These are phyloP conservation scores for Rutstroemia sydowiana DNA, from an alignment of 2,329 filamentous ascomycete genomes.

Conservation along the genomic window DNA sequence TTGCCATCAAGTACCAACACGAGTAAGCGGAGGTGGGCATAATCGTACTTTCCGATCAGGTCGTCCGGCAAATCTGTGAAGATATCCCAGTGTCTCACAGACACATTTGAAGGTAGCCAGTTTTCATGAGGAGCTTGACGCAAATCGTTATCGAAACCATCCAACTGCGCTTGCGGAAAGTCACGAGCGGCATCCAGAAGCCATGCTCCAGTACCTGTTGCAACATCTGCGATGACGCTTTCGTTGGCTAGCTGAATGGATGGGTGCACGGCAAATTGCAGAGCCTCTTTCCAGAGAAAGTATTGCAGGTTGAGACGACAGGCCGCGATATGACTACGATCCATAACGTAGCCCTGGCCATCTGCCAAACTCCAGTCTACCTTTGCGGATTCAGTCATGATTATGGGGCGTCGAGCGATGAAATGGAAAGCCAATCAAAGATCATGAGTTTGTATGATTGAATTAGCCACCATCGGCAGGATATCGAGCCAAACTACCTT, in stretches of 20 bases:
- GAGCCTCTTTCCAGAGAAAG: conserved; percentile 2
- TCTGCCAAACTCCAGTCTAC: conserved; percentile 1
- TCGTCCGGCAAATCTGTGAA: neutral
- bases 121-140: neutral
- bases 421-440: too few species aligned
- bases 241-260: neutral
- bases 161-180: neutral
- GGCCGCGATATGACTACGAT: neutral
- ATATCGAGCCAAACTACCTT: too few species aligned
- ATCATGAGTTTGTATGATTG: too few species aligned
- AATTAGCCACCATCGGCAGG: too few species aligned
- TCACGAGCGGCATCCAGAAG: neutral
- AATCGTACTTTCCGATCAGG: neutral
- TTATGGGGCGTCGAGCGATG: too few species aligned
- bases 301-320: conserved; percentile 2
- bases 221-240: neutral
- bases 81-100: neutral
- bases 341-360: neutral
- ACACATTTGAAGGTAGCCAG: neutral
- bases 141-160: neutral
- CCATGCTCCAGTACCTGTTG: neutral
- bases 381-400: neutral
- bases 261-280: neutral
- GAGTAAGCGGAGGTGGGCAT: neutral
- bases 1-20: neutral